A percentile compares a stretch with the other conserved stretches of the same genome.
phyloP scores from a whole-genome alignment of 305 asterid species.

The Petunia hybrid region DNA sequence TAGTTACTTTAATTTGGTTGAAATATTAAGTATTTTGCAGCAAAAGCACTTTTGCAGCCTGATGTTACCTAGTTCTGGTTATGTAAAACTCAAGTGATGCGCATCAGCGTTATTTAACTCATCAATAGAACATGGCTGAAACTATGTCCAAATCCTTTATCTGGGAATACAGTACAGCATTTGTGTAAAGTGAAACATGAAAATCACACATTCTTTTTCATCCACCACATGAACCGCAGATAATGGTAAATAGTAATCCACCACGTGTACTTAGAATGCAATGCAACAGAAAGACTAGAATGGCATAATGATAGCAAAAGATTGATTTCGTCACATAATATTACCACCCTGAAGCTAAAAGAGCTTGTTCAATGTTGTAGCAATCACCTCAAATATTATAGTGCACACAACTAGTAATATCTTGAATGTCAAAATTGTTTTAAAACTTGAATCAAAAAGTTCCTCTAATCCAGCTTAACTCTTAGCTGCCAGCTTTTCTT shows the following conservation, averaged over 20 bases:
- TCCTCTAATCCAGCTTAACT: constrained; percentile 24
- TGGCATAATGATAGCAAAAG: no score
- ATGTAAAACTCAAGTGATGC: background rate
- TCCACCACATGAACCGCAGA: no score
- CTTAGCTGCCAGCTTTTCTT: constrained; percentile 42
- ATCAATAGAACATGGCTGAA: background rate
- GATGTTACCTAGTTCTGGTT: background rate
- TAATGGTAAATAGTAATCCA: background rate
- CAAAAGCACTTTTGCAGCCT: background rate
- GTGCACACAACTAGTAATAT: no score
- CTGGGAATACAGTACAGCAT: no score
- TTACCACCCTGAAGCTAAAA: no score
- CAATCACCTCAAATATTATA: background rate
- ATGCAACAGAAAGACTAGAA: no score
- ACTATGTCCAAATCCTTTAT: no score
- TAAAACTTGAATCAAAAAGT: background rate
- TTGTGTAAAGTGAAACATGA: no score
- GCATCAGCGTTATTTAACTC: background rate
- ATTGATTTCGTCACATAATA: no score
- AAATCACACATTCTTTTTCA: background rate
- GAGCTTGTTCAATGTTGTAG: no score
- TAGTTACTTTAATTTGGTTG: background rate
- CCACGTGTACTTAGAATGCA: background rate
- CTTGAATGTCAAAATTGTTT: no score
- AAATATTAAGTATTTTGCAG: background rate